phyloP scores from a whole-genome alignment of 1,284 basidiomycete genomes.

The Flammula alnicola region DNA sequence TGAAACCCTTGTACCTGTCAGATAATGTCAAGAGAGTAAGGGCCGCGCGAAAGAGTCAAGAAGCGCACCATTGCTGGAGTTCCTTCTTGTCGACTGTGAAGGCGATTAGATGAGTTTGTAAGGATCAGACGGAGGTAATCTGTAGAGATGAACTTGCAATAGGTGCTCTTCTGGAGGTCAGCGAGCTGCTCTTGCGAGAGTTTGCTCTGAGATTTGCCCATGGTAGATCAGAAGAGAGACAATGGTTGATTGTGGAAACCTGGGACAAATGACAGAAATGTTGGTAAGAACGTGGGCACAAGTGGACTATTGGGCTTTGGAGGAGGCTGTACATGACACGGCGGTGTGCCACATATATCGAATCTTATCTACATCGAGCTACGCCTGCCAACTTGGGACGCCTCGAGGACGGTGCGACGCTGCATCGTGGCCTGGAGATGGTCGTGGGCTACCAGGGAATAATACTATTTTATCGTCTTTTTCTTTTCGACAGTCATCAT shows the following conservation, averaged over 20 bases:
- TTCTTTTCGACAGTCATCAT: slow-evolving; percentile 11
- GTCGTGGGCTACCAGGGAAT: not conserved
- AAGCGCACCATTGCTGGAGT: slow-evolving; percentile 90
- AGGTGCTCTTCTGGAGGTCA: slow-evolving; percentile 98
- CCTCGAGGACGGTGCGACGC: slow-evolving; percentile 20
- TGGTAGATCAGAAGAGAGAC: slow-evolving; percentile 23
- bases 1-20: slow-evolving; percentile 95
- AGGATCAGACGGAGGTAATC: slow-evolving; percentile 23
- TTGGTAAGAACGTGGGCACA: slow-evolving; percentile 22
- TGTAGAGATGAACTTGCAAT: slow-evolving; percentile 65
- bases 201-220: slow-evolving; percentile 99
- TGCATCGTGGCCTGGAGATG: slow-evolving; percentile 10
- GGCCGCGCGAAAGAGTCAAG: not conserved
- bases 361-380: slow-evolving; percentile 23
- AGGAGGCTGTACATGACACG: slow-evolving; percentile 18
- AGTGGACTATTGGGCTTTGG: no score
- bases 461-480: slow-evolving; percentile 9
- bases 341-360: no score
- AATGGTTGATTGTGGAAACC: slow-evolving; percentile 14
- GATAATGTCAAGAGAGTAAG: slow-evolving; percentile 16
- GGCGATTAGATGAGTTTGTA: slow-evolving; percentile 21
- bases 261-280: slow-evolving; percentile 18
- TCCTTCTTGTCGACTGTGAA: slow-evolving; percentile 97
- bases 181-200: slow-evolving; percentile 93
- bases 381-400: slow-evolving; percentile 10